Evolutionary conservation across 768 basidiomycete species (phyloP), one percentile per base, ranked within the genome.

Genomic region (Trametes cubensis): DNA sequence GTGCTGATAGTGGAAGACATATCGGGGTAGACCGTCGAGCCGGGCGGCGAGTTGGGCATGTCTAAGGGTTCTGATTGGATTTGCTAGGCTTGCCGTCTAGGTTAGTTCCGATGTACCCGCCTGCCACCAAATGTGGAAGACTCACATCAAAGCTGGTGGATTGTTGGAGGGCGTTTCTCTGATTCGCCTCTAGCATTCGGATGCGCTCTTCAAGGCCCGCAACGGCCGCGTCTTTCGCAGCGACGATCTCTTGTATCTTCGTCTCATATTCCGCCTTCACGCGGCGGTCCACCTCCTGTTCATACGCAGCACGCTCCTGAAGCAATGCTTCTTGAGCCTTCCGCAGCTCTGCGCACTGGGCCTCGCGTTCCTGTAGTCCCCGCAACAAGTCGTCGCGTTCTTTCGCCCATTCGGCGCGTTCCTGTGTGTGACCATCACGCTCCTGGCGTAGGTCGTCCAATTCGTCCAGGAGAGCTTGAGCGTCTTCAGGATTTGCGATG

Each of bases 1-100:
- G 55, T 62, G 55, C 55, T 45, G 3, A 45, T n/a, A 40, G 58
- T 57, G 2, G 61, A 52, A 8, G 38, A 50, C 44, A 57, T 40
- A 1, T 41, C 34, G 18, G 55, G 45, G 3, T 21, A 44, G 18
- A 20, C 28, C 23, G 30, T n/a, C 5, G 48, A 50, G 2, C 7
- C 42, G 8, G 42, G 34, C 6, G 61, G 55, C 7, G 61, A 57
- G 2, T 28, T 44, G 30, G 45, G 46, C 21, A 52, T 17, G 34
- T 57, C 49, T 47, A 57, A 6, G 8, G 26, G 6, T 10, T 57
- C 23, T 42, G 52, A 30, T 4, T 51, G n/a, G 44, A 3, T 57
- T 25, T 57, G 50, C 61, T 62, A 44, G 50, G 18, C 55, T 62
- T 62, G 18, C 55, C 6, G 15, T 34, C 4, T 13, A 39, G 3